Evolutionary conservation across 2,329 filamentous ascomycete genomes (phyloP).

Genomic region (Furcasterigmium sp.): DNA sequence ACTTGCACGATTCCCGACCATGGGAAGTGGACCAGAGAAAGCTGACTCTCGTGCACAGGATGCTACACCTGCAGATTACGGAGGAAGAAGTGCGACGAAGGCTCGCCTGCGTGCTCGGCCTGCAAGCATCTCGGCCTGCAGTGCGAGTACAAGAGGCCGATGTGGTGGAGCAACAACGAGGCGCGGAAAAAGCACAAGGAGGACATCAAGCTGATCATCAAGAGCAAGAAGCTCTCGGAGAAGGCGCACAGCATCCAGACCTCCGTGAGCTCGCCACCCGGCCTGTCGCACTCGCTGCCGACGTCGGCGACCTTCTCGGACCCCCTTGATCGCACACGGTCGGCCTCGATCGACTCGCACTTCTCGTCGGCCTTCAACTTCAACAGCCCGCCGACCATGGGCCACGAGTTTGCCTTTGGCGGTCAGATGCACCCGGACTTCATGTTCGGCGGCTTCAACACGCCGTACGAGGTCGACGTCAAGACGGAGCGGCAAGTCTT

Average conservation of each 20-base stretch:
- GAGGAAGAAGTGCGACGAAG: conserved; percentile 67
- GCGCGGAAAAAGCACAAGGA: conserved; percentile 85
- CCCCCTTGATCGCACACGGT: conserved; percentile 65
- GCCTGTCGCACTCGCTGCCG: conserved; percentile 74
- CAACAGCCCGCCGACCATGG: conserved; percentile 52
- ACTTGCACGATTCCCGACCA: too few relatives aligned
- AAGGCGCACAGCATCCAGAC: conserved; percentile 61
- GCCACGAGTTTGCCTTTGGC: conserved; percentile 56
- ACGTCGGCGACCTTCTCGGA: conserved; percentile 79
- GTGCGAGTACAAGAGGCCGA: conserved; percentile 94
- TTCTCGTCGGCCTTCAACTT: conserved; percentile 69
- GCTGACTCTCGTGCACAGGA: conserved; percentile 30
- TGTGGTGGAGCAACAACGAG: conserved; percentile 97
- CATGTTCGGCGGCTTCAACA: conserved; percentile 50
- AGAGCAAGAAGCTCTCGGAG: conserved; percentile 89
- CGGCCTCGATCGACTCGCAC: conserved; percentile 75
- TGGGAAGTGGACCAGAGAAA: not conserved
- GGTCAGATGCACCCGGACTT: conserved; percentile 58
- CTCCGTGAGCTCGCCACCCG: conserved; percentile 63
- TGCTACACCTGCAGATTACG: conserved; percentile 65
- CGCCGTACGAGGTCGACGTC: conserved; percentile 90
- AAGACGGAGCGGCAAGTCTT: conserved; percentile 94
- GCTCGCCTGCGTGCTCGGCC: conserved; percentile 55
- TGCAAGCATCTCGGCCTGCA: conserved; percentile 72
- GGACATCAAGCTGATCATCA: conserved; percentile 94